A percentile compares a stretch with the other conserved stretches of the same genome.
phyloP scores from a whole-genome alignment of 2,329 filamentous ascomycete genomes.

The Phyllosticta paracitricarpa region DNA sequence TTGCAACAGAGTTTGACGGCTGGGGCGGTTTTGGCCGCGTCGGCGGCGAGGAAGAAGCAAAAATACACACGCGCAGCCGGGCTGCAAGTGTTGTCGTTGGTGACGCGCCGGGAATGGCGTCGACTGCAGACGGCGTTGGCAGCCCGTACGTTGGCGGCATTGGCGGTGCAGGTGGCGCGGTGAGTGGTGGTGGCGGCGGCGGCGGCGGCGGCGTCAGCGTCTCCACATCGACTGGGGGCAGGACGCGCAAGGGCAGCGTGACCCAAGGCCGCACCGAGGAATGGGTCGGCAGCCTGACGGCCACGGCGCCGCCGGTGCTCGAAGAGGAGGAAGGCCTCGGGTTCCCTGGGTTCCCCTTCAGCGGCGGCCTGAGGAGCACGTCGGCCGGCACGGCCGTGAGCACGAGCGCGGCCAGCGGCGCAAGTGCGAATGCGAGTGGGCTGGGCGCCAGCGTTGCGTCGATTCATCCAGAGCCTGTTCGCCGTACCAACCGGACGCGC shows the following conservation, averaged over 20 bases:
- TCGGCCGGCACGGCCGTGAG: not conserved
- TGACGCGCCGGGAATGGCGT: not conserved
- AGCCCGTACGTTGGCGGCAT: not conserved
- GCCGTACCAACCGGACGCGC: not conserved
- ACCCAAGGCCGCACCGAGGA: not conserved
- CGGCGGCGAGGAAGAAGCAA: constrained; percentile 5
- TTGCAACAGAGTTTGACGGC: constrained; percentile 62
- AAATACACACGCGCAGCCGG: constrained; percentile 7
- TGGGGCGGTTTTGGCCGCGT: constrained; percentile 46
- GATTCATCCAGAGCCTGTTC: not conserved
- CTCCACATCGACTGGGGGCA: not conserved
- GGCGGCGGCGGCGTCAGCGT: not conserved
- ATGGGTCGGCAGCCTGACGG: not conserved
- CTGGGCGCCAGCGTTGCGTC: not conserved
- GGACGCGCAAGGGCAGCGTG: not conserved
- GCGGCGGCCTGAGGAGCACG: not conserved
- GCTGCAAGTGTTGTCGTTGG: constrained; percentile 2
- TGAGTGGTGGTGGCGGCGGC: not conserved
- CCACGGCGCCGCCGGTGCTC: not conserved
- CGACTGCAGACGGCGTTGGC: not conserved
- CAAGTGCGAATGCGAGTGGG: not conserved
- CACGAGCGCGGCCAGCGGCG: not conserved
- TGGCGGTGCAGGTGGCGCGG: not conserved
- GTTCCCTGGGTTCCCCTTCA: not conserved
- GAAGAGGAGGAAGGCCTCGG: not conserved